These are phyloP conservation scores for Scutellaria minor DNA, from an alignment of 257 asterid species.

Conservation along the genomic window DNA sequence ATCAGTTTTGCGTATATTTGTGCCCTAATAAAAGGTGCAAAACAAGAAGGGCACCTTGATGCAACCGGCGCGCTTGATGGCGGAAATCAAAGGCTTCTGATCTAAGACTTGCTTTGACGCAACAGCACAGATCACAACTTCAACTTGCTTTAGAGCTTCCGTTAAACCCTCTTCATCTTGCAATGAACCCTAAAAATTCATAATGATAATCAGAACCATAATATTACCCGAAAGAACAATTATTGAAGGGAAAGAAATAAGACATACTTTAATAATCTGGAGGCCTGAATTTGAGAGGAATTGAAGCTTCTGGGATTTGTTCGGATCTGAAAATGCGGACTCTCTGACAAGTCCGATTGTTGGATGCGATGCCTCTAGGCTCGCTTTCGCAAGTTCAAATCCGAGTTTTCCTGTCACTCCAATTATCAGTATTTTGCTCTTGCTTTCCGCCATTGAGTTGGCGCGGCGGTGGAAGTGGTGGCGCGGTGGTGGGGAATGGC, in stretches of 20 bases:
- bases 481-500: slow-evolving; percentile 1
- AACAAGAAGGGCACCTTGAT: slow-evolving; percentile 26
- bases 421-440: slow-evolving; percentile 70
- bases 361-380: slow-evolving; percentile 67
- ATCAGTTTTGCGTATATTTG: not conserved
- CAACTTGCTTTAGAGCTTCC: slow-evolving; percentile 71
- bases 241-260: not conserved
- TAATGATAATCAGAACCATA: not conserved
- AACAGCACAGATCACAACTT: slow-evolving; percentile 83
- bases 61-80: slow-evolving; percentile 76
- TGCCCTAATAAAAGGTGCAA: slow-evolving; percentile 5
- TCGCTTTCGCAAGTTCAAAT: slow-evolving; percentile 76
- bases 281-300: slow-evolving; percentile 60
- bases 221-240: not conserved
- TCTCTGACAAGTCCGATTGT: slow-evolving; percentile 87
- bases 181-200: slow-evolving; percentile 70
- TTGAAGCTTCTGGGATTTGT: slow-evolving; percentile 57
- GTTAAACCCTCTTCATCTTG: slow-evolving; percentile 64
- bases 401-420: slow-evolving; percentile 90
- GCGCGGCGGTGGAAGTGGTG: slow-evolving; percentile 24
- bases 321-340: slow-evolving; percentile 69
- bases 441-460: slow-evolving; percentile 44
- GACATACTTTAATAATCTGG: slow-evolving; percentile 53
- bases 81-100: slow-evolving; percentile 76
- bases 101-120: slow-evolving; percentile 66